These are phyloP conservation scores for Gloeophyllum trabeum DNA, from an alignment of 768 basidiomycete genomes.

Conservation along the genomic window DNA sequence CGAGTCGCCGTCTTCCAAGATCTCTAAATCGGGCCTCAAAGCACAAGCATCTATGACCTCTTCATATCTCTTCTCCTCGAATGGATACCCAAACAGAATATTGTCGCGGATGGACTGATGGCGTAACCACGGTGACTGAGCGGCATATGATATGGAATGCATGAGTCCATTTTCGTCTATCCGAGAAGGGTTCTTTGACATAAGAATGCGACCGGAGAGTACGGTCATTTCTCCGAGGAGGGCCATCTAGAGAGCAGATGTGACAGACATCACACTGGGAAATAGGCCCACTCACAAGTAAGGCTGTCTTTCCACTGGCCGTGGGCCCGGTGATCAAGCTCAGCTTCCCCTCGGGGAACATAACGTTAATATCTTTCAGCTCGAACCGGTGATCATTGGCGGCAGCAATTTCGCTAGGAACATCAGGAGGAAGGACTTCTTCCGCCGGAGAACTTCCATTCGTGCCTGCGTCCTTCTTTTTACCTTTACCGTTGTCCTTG, in stretches of 20 bases:
- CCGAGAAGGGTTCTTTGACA: slow-evolving; percentile 51
- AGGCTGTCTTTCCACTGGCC: slow-evolving; percentile 74
- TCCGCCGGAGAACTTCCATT: slow-evolving; percentile 8
- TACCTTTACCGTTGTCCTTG: slow-evolving; percentile 19
- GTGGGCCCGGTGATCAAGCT: slow-evolving; percentile 71
- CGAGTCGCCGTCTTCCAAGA: slow-evolving; percentile 77
- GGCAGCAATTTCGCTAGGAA: slow-evolving; percentile 1
- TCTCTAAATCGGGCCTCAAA: slow-evolving; percentile 65
- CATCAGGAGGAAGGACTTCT: slow-evolving; percentile 7
- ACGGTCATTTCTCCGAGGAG: slow-evolving; percentile 64
- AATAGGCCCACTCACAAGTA: slow-evolving; percentile 35
- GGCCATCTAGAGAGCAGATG: slow-evolving; percentile 36
- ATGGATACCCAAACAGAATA: slow-evolving; percentile 45
- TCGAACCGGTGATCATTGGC: slow-evolving; percentile 44
- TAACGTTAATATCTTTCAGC: slow-evolving; percentile 50
- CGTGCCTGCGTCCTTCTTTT: slow-evolving; percentile 17
- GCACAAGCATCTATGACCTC: slow-evolving; percentile 80
- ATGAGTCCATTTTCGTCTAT: slow-evolving; percentile 51
- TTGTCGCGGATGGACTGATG: slow-evolving; percentile 45
- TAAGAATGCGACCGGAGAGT: slow-evolving; percentile 41
- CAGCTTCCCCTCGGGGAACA: slow-evolving; percentile 63
- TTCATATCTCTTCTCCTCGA: slow-evolving; percentile 62
- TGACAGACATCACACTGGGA: not conserved
- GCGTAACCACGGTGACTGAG: slow-evolving; percentile 36
- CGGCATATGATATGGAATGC: slow-evolving; percentile 35